phyloP scores from a whole-genome alignment of 2,329 filamentous ascomycete species.

The Fusarium torreyae region DNA sequence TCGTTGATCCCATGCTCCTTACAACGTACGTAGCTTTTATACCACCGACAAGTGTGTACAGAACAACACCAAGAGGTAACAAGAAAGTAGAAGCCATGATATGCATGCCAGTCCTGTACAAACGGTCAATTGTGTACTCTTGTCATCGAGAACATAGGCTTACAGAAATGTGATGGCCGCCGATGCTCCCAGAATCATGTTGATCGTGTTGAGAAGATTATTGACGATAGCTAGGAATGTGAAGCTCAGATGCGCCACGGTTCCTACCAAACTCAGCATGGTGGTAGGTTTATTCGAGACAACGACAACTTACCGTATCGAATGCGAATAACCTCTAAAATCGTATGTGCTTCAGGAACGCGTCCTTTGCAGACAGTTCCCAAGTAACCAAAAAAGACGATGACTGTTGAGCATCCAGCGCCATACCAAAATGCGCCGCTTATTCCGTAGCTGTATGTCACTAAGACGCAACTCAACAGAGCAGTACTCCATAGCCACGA shows the following conservation, averaged over 20 bases:
- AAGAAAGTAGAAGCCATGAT: not conserved
- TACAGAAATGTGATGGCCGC: not conserved
- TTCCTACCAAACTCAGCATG: not conserved
- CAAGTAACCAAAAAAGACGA: not conserved
- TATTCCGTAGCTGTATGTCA: not conserved
- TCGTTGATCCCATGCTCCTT: not conserved
- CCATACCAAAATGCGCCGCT: not conserved
- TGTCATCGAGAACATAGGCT: not conserved
- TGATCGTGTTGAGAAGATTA: not conserved
- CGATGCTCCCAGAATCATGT: not conserved
- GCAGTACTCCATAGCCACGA: not conserved
- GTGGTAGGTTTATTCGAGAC: not conserved
- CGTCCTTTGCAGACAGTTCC: not conserved
- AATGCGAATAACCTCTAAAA: not conserved
- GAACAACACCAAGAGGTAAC: not conserved
- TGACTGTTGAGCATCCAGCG: not conserved
- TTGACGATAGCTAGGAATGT: not conserved
- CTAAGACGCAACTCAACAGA: not conserved
- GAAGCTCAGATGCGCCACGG: not conserved
- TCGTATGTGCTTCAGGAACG: not conserved
- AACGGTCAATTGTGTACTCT: not conserved
- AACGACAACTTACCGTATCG: not conserved
- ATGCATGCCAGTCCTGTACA: not conserved
- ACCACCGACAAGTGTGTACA: not conserved
- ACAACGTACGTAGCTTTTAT: conserved; percentile 2